Base-by-base conservation (phyloP, 164 flowering plant genomes). In the Houttuynia cordata region DNA sequence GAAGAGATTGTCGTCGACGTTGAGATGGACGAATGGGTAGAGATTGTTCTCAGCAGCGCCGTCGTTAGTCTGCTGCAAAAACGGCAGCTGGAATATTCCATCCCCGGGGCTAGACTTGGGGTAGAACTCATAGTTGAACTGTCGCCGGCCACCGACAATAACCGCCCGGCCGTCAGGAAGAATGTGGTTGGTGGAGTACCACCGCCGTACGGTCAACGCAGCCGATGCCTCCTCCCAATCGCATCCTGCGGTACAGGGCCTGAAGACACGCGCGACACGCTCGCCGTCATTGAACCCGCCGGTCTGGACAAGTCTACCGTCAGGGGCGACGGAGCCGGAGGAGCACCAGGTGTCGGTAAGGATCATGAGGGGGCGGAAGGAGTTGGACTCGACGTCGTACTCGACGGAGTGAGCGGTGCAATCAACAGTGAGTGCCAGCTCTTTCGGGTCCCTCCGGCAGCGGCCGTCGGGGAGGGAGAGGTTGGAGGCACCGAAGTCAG, bases 361-460 rank as follows among this genome's bases (percentile, higher is more conserved):
- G 34, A 88, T 72, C 51, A 60, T 76, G 9, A 88, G 81, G 0
- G 96, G 76, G 1, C 93, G 75, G 22, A 83, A 17, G 0, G 79
- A n/a, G 63, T 87, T 83, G 61, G 74, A 15, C 24, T 58, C 20
- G 14, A 81, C 85, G 59, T 85, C 71, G 58, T 80, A 87, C 69
- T 85, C 92, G 22, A 65, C 81, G 0, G 97, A 90, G 67, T 90
- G 95, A 17, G 97, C 97, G 1, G 90, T 75, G 81, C 97, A 90
- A 66, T 90, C 95, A 22, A 18, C 4, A 22, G 53, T 64, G 25
- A 64, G 21, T 12, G 56, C 83, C 3, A 22, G n/a, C 47, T 83
- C 90, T 13, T 49, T 59, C 0, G 78, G 70, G 65, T 84, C 79
- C 0, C 61, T 51, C 18, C 86, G 80, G 67, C 96, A 84, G 17